Evolutionary conservation across 768 basidiomycete genomes (phyloP).

Genomic region (Neoboletus brunneissimus): DNA sequence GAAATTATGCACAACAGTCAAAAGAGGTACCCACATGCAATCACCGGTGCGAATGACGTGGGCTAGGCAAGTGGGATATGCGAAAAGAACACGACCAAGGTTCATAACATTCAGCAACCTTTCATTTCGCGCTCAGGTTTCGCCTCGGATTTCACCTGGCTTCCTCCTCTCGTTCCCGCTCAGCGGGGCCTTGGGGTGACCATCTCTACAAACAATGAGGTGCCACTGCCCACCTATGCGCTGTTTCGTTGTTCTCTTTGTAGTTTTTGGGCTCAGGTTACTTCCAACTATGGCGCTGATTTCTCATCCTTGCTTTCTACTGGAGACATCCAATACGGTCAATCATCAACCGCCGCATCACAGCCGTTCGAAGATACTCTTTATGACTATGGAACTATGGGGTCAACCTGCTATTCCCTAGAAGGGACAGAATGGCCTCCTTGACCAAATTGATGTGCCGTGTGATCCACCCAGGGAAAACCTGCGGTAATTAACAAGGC

Average conservation of each 20-base stretch:
- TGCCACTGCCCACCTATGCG: neutral
- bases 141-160: too few species aligned
- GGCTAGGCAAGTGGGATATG: too few species aligned
- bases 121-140: too few species aligned
- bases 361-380: constrained; percentile 10
- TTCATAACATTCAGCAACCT: too few species aligned
- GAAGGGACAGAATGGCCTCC: too few species aligned
- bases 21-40: too few species aligned
- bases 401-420: constrained; percentile 1
- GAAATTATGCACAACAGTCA: too few species aligned
- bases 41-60: too few species aligned
- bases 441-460: too few species aligned
- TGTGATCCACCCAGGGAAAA: too few species aligned
- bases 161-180: neutral
- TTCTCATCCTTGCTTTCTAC: constrained; percentile 16
- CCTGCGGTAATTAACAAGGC: too few species aligned
- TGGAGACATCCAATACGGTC: constrained; percentile 4
- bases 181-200: neutral
- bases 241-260: neutral
- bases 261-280: constrained; percentile 1
- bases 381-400: constrained; percentile 2
- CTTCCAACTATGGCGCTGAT: constrained; percentile 7
- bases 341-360: neutral
- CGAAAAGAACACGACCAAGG: too few species aligned
- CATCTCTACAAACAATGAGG: neutral